A percentile compares a stretch with the other conserved stretches of the same genome.
These are phyloP conservation scores for Corylus americana DNA, from an alignment of 306 rosid genomes.

Conservation along the genomic window DNA sequence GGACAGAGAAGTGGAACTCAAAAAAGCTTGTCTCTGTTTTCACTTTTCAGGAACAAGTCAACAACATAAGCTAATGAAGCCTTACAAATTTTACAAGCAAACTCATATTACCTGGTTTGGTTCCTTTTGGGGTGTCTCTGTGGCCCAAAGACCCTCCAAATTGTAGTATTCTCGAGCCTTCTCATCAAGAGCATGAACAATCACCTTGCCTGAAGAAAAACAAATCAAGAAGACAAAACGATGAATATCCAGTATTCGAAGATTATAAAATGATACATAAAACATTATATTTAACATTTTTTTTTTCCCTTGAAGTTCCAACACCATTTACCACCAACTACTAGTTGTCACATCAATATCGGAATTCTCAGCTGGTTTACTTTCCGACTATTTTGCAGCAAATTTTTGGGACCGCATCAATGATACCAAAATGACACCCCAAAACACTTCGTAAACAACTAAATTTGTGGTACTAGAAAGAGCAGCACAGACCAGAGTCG, in stretches of 20 bases:
- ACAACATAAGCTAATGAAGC: not conserved
- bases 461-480: not conserved
- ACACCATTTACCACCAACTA: not conserved
- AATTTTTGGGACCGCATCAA: not conserved
- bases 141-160: constrained; percentile 77
- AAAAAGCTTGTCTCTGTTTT: not conserved
- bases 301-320: not conserved
- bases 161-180: constrained; percentile 91
- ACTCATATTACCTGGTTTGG: constrained; percentile 47
- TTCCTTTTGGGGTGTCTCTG: constrained; percentile 48
- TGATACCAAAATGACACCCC: not conserved
- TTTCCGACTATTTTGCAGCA: not conserved
- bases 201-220: constrained; percentile 65
- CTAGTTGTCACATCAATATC: not conserved
- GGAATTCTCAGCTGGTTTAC: not conserved
- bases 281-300: not conserved
- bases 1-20: not conserved
- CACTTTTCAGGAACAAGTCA: not conserved
- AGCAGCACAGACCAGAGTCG: constrained; percentile 70
- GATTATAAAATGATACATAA: not conserved
- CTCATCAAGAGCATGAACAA: constrained; percentile 94
- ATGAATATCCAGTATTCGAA: constrained; percentile 10
- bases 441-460: not conserved
- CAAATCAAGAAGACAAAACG: constrained; percentile 2
- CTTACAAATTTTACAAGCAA: constrained; percentile 8